Base-by-base conservation (phyloP, 139 green algal genomes). In the Coccomyxa sp. region DNA sequence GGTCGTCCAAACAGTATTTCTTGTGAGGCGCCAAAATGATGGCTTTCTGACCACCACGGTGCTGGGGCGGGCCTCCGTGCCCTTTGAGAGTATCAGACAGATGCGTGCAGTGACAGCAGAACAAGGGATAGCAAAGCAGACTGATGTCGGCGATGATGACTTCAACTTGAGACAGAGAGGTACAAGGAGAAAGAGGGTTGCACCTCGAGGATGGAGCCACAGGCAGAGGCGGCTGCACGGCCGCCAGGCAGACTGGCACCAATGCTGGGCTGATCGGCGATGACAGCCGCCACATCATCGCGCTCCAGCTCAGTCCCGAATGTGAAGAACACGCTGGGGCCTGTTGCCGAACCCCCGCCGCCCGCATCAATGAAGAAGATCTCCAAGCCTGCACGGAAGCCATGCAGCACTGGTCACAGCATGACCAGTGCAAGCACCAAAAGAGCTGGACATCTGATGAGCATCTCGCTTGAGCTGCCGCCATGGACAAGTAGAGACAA, bases 321-420 rank as follows among this genome's bases (percentile, higher is more conserved):
- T 3, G 91, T 84, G 86, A 98, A 95, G 86, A 97, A 96, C 3
- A 92, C 94, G 80, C 77, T 91, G 60, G 93, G 88, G 0, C 86
- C 83, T 28, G 85, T 78, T 0, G 88, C 88, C 10, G 84, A 86
- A 0, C 32, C 60, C 25, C 74, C 83, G 13, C n/a, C 79, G 74
- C 9, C 78, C 32, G 31, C n/a, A 27, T 82, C 76, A 80, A 66
- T 25, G 75, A 89, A 89, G 67, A 89, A 89, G 31, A 89, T 31
- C 79, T 88, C 81, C 66, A 85, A 17, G 14, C 85, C 85, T 88
- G 77, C 58, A 77, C 7, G 38, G 38, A 51, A 3, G 38, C 25
- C 18, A 84, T 79, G 25, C 84, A 81, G 30, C 83, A 87, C 1
- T 18, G n/a, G 14, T 60, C 75, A 60, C 58, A 58, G 58, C 38